Evolutionary conservation across 2,329 filamentous ascomycete genomes (phyloP).

Genomic region (Colletotrichum kahawae): DNA sequence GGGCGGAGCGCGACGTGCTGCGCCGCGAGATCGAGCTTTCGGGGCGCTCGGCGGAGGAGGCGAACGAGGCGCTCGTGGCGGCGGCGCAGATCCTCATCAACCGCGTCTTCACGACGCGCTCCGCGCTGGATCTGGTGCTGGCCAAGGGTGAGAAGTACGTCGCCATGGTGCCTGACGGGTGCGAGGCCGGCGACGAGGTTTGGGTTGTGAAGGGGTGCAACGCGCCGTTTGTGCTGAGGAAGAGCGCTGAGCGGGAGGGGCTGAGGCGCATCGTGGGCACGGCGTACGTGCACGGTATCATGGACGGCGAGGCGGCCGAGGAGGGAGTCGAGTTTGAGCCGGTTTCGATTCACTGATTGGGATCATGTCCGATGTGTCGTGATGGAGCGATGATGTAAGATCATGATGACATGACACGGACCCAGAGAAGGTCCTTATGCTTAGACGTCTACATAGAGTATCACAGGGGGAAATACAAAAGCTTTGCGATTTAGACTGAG

Average conservation of each 20-base stretch:
- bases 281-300: constrained; percentile 19
- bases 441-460: not conserved
- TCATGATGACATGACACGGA: not conserved
- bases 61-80: constrained; percentile 17
- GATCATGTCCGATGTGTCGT: not conserved
- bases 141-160: constrained; percentile 5
- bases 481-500: not conserved
- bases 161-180: constrained; percentile 14
- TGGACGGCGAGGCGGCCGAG: constrained; percentile 1
- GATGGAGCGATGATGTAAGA: fast-evolving
- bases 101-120: constrained; percentile 6
- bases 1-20: constrained; percentile 5
- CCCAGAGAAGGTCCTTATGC: not conserved
- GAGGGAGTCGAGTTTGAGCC: not conserved
- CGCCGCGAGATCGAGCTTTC: constrained; percentile 7
- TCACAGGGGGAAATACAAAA: not conserved
- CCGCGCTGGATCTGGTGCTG: constrained; percentile 17
- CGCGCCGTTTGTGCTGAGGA: constrained; percentile 19
- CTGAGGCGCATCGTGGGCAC: constrained; percentile 6
- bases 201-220: constrained; percentile 20
- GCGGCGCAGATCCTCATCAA: constrained; percentile 18
- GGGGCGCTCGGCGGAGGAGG: constrained; percentile 1
- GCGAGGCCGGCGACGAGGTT: constrained; percentile 11
- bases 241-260: constrained; percentile 10
- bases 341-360: constrained; percentile 12